Base-by-base conservation (phyloP, 495 filamentous ascomycete genomes). In the Talaromyces ruber region DNA sequence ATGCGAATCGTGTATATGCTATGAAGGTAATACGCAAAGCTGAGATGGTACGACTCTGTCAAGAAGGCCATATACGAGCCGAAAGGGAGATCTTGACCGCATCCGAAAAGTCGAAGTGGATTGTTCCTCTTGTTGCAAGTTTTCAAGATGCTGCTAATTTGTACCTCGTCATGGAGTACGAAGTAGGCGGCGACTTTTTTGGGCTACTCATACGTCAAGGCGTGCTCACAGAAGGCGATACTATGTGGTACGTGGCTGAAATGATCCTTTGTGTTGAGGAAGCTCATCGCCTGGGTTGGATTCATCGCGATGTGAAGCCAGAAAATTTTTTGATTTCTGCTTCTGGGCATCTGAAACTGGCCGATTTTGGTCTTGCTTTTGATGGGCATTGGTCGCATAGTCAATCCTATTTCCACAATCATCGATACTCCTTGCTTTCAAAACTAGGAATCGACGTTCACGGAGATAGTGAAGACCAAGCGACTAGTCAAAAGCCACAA, bases 1-100 rank as follows among this genome's bases (percentile, higher is more conserved):
- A 71, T 50, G 76, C 71, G 54, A 83, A 81, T 50, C 79, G 55
- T 16, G 86, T 96, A 2, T 97, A 88, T 71, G 93, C 93, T 7
- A 96, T 98, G 92, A 98, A 98, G 71, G 89, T 94, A 18, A 97
- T 98, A 62, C 88, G 88, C 37, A 98, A 98, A 72, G 87, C 88
- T 2, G 86, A 89, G 18, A 97, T 96, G 91, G 80, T 98, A 18
- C 85, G 85, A 2, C 91, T 90, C 58, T 87, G 88, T 65, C 93
- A 98, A 73, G 93, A 98, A 76, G 92, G 89, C 9, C 93, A 98
- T 71, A 74, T 98, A 21, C 84, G 91, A 57, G 93, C 92, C 0
- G 93, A 98, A 70, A 81, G 93, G 63, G 93, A 98, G 67, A 95
- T 96, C 64, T 78, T 98, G 2, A 90, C 96, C 45, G 85, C 88